Evolutionary conservation across 2,329 filamentous ascomycete genomes (phyloP).

Genomic region (Albifimbria verrucaria): DNA sequence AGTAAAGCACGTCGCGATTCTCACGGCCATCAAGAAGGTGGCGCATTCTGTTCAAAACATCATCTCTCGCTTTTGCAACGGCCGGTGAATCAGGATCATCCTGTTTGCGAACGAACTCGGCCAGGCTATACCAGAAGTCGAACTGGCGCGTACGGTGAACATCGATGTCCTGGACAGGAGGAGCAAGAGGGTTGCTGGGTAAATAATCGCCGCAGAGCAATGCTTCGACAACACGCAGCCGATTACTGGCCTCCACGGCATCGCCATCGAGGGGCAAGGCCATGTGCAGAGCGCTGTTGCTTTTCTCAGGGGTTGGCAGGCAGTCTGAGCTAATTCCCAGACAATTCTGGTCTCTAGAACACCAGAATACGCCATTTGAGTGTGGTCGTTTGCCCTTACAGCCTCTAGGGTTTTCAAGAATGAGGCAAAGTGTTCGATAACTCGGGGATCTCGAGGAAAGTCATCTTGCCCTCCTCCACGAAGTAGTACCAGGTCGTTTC

Average conservation of each 20-base stretch:
- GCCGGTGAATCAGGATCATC: constrained; percentile 49
- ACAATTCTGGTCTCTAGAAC: constrained; percentile 56
- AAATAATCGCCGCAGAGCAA: constrained; percentile 72
- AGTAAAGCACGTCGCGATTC: constrained; percentile 88
- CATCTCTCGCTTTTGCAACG: constrained; percentile 55
- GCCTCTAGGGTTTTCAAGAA: constrained; percentile 56
- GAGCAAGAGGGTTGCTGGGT: constrained; percentile 50
- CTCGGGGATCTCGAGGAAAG: constrained; percentile 48
- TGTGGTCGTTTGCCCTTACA: constrained; percentile 45
- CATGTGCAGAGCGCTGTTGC: constrained; percentile 22
- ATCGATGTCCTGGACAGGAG: constrained; percentile 47
- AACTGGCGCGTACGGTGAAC: constrained; percentile 59
- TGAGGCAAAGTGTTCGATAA: constrained; percentile 65
- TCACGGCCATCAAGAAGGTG: constrained; percentile 74
- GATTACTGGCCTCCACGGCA: constrained; percentile 60
- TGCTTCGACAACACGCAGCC: constrained; percentile 72
- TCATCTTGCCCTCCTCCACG: constrained; percentile 38
- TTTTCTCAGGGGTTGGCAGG: constrained; percentile 34
- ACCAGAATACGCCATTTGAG: constrained; percentile 51
- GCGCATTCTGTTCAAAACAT: constrained; percentile 62
- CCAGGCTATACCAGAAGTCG: constrained; percentile 80
- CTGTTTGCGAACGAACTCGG: constrained; percentile 58
- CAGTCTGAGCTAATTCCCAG: constrained; percentile 56
- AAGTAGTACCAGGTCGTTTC: constrained; percentile 80
- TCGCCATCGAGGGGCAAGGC: constrained; percentile 54